phyloP scores from a whole-genome alignment of 1,139 yeast species.

The Protomyces lactucae-debilis region DNA sequence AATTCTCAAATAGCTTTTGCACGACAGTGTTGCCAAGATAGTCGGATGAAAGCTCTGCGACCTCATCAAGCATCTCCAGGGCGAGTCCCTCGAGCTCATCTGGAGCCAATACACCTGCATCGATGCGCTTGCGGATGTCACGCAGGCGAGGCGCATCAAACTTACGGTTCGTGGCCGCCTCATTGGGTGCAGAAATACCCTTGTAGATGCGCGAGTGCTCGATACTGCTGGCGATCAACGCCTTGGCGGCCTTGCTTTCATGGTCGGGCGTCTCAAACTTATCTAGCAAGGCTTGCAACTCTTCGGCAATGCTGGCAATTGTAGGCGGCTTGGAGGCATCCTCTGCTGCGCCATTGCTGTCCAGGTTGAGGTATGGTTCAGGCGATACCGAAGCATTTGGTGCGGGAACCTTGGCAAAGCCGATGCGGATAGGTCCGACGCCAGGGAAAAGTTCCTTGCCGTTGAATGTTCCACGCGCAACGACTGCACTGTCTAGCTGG shows the following conservation, averaged over 20 bases:
- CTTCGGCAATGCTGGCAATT: conserved; percentile 11
- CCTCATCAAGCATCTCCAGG: conserved; percentile 76
- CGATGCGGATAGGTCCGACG: conserved; percentile 43
- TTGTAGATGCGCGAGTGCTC: conserved; percentile 33
- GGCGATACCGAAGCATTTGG: conserved; percentile 8
- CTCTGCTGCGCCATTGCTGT: conserved; percentile 34
- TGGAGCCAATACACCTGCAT: conserved; percentile 43
- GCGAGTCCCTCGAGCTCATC: conserved; percentile 77
- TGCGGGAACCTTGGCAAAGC: conserved; percentile 41
- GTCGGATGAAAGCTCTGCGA: conserved; percentile 87
- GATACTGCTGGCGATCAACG: conserved; percentile 37
- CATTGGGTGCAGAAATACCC: conserved; percentile 38
- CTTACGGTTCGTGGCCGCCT: conserved; percentile 47
- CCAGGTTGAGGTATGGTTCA: conserved; percentile 34
- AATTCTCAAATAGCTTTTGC: conserved; percentile 74
- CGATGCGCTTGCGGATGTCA: conserved; percentile 51
- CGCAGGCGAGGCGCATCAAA: conserved; percentile 83
- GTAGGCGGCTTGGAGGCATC: conserved; percentile 33
- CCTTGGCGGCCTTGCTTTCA: conserved; percentile 32
- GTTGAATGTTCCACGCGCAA: conserved; percentile 67
- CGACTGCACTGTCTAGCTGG: conserved; percentile 67
- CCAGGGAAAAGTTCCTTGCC: conserved; percentile 82
- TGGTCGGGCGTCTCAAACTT: conserved; percentile 39
- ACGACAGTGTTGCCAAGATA: conserved; percentile 94
- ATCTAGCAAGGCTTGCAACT: conserved; percentile 31